Conservation (phyloP, 352 stramenopile species). For the Pythium sukuiense region DNA sequence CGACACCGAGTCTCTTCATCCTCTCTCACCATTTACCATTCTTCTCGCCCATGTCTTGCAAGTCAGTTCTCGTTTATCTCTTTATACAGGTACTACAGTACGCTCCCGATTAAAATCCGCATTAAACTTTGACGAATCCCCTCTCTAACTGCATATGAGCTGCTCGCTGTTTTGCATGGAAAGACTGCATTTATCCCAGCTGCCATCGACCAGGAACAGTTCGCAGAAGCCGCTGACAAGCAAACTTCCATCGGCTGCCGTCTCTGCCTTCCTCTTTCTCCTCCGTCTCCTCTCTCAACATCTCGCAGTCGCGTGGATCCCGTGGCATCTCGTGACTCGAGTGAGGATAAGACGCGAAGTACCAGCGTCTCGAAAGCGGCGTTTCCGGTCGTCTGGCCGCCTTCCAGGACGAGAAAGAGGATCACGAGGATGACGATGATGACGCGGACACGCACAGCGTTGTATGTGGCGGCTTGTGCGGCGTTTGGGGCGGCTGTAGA, state of each 20-base stretch:
- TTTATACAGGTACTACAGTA: constrained; percentile 4
- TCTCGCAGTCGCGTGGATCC: background rate
- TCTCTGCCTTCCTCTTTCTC: background rate
- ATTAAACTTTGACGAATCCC: background rate
- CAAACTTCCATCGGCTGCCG: background rate
- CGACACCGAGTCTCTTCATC: background rate
- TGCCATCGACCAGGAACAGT: constrained; percentile 12
- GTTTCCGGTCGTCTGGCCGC: background rate
- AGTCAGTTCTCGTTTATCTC: background rate
- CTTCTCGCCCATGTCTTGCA: background rate
- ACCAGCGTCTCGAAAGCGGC: background rate
- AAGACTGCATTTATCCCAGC: background rate
- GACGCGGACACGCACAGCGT: background rate
- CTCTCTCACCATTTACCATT: no score
- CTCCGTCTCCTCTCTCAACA: background rate
- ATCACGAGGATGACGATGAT: background rate
- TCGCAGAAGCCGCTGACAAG: background rate
- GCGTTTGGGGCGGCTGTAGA: background rate
- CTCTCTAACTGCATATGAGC: constrained; percentile 4
- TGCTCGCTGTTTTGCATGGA: background rate
- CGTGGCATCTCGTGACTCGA: background rate
- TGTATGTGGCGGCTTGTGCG: background rate
- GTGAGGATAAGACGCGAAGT: background rate
- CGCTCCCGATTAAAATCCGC: background rate
- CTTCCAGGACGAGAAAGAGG: background rate